These are phyloP conservation scores for Aureobasidium uvarum DNA, from an alignment of 2,329 filamentous ascomycete genomes.

Conservation along the genomic window DNA sequence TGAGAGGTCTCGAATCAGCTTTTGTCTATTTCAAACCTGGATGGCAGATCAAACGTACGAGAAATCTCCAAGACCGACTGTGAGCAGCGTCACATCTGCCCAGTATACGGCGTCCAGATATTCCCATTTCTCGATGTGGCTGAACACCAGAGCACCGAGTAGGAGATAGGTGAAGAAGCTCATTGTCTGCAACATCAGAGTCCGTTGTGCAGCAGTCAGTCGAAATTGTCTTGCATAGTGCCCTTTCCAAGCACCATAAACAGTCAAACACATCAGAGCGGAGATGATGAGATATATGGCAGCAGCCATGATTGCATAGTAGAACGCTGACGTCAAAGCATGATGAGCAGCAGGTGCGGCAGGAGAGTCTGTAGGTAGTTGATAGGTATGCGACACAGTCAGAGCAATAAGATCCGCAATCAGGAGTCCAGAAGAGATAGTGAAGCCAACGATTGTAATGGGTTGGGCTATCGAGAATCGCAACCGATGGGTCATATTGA, in stretches of 20 bases:
- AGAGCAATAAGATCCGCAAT: conserved; percentile 52
- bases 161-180: conserved; percentile 51
- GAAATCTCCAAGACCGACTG: conserved; percentile 55
- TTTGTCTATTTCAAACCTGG: neutral
- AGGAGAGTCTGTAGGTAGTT: conserved; percentile 39
- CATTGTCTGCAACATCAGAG: conserved; percentile 55
- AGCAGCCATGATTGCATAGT: conserved; percentile 60
- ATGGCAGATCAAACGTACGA: conserved; percentile 29
- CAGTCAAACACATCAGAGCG: conserved; percentile 55
- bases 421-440: conserved; percentile 54
- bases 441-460: conserved; percentile 61
- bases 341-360: conserved; percentile 35
- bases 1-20: neutral
- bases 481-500: conserved; percentile 60
- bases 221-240: conserved; percentile 58
- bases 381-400: conserved; percentile 47
- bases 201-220: conserved; percentile 57
- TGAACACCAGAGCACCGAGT: conserved; percentile 49
- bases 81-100: conserved; percentile 57
- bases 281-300: conserved; percentile 57
- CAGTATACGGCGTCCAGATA: conserved; percentile 57
- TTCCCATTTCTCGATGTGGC: conserved; percentile 53
- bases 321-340: conserved; percentile 57
- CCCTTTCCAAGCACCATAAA: conserved; percentile 54
- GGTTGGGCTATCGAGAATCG: conserved; percentile 58